phyloP scores from a whole-genome alignment of 176 grass and related monocot species.

The Musa troglodytarum region DNA sequence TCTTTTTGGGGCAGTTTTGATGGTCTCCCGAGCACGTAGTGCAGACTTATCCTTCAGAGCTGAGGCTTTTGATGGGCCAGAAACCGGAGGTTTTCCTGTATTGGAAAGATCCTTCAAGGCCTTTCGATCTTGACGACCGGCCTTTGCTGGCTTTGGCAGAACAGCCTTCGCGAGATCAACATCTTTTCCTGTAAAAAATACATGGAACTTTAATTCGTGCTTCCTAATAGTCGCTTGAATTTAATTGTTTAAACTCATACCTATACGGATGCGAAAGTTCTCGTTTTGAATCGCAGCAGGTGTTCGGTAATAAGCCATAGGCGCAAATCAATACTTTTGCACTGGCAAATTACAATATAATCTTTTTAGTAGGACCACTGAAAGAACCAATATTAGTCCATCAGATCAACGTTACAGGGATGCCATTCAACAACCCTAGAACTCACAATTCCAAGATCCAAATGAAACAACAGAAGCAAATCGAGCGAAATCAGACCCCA shows the following conservation, averaged over 20 bases:
- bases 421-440: too few species aligned
- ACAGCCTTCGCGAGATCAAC: conserved; percentile 31
- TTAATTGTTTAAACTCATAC: conserved; percentile 21
- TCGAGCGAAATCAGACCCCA: too few species aligned
- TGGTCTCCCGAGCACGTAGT: conserved; percentile 19
- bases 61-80: conserved; percentile 18
- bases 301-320: conserved; percentile 38
- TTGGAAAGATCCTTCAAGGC: conserved; percentile 52
- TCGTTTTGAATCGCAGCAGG: conserved; percentile 34
- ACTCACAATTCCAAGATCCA: too few species aligned
- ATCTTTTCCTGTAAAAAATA: conserved; percentile 29
- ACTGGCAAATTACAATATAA: too few species aligned
- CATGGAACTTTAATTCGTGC: conserved; percentile 12
- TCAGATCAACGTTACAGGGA: too few species aligned
- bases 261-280: conserved; percentile 28
- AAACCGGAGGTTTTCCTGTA: conserved; percentile 24
- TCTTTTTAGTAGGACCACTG: too few species aligned
- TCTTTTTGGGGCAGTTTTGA: conserved; percentile 28
- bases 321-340: background rate
- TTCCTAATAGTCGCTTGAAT: background rate
- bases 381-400: too few species aligned
- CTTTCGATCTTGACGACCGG: conserved; percentile 27
- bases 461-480: too few species aligned
- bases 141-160: conserved; percentile 39
- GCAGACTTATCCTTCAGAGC: conserved; percentile 32